A percentile compares a stretch with the other conserved stretches of the same genome.
Evolutionary conservation across 2,329 filamentous ascomycete species (phyloP).

Genomic region (Lasiodiplodia sp.): DNA sequence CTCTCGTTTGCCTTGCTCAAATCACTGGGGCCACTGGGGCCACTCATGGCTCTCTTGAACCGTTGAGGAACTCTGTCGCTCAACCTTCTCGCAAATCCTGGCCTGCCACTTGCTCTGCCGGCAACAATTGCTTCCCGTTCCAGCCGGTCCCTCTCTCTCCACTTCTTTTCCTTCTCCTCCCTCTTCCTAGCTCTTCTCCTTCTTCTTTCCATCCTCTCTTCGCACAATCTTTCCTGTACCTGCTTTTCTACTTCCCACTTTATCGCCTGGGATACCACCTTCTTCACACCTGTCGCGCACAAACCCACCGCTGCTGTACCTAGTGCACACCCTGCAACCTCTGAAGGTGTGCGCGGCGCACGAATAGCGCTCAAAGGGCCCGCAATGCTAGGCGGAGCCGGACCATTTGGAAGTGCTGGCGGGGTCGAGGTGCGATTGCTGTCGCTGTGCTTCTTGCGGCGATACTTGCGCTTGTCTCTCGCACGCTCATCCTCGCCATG

Average conservation of each 20-base stretch:
- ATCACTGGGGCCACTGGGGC: neutral
- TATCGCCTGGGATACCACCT: constrained; percentile 1
- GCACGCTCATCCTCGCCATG: neutral
- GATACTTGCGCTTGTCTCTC: neutral
- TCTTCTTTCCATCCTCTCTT: constrained; percentile 10
- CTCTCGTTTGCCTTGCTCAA: neutral
- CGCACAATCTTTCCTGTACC: constrained; percentile 8
- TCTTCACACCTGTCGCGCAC: constrained; percentile 10
- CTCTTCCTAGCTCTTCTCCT: constrained; percentile 7
- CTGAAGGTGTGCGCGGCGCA: constrained; percentile 2
- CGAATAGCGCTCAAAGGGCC: neutral
- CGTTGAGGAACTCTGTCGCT: neutral
- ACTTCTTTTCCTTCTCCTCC: constrained; percentile 7
- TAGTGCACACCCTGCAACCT: constrained; percentile 6
- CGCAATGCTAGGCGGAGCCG: neutral
- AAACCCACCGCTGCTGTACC: constrained; percentile 3
- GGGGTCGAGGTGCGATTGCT: neutral
- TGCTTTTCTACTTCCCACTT: constrained; percentile 16
- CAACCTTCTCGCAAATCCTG: neutral
- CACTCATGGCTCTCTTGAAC: neutral
- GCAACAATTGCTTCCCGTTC: constrained; percentile 1
- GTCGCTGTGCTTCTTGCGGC: neutral
- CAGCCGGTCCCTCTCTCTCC: constrained; percentile 10
- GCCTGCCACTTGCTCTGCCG: neutral
- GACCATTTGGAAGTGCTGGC: neutral